Evolutionary conservation across 1,284 basidiomycete genomes (phyloP).

Genomic region (Ganoderma sinense): DNA sequence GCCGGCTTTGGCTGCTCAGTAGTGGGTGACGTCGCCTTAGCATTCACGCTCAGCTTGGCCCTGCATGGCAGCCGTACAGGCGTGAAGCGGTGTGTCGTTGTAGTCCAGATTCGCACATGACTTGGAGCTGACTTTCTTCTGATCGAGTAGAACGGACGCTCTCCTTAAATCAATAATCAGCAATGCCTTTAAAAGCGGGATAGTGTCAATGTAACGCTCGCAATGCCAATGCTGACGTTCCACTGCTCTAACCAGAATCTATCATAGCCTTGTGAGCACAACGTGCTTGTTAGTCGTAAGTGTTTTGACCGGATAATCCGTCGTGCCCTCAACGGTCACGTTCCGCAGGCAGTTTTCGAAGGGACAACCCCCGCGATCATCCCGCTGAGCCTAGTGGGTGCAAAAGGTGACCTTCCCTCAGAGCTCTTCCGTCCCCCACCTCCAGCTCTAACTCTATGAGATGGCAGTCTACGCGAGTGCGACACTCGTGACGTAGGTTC

Average conservation of each 20-base stretch:
- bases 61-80: slow-evolving; percentile 1
- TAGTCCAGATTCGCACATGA: background rate
- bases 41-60: background rate
- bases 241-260: background rate
- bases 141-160: background rate
- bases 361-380: background rate
- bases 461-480: slow-evolving; percentile 1
- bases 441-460: background rate
- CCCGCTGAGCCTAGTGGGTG: background rate
- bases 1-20: background rate
- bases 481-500: background rate
- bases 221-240: background rate
- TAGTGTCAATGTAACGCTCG: background rate
- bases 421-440: background rate
- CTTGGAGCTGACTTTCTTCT: background rate
- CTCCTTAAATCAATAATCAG: background rate
- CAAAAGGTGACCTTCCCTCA: background rate
- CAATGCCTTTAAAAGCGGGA: slow-evolving; percentile 1
- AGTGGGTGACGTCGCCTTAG: background rate
- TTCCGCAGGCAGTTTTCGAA: slow-evolving; percentile 1
- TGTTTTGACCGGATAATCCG: background rate
- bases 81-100: background rate
- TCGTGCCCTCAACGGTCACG: background rate
- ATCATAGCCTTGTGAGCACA: background rate
- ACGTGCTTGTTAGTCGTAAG: background rate